Conservation (phyloP, 192 early-diverging fungal genomes). For the Coemansia sp. region DNA sequence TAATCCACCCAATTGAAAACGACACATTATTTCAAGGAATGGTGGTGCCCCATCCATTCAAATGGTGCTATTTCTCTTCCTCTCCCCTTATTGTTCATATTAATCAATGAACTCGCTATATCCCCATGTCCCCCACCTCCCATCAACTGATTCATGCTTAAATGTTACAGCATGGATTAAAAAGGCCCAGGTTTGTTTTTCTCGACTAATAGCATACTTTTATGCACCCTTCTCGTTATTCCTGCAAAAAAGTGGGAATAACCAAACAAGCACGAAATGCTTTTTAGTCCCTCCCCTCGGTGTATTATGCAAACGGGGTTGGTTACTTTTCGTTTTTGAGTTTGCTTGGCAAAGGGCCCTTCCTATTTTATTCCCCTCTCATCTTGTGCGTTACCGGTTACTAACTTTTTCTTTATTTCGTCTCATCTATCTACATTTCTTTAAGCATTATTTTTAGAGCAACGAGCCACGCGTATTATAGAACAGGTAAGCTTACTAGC, state of each 20-base stretch:
- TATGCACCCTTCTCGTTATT: not conserved
- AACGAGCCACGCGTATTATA: not conserved
- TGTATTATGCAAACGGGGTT: not conserved
- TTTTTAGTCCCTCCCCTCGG: not conserved
- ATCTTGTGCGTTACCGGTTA: slow-evolving; percentile 1
- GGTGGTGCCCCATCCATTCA: not conserved
- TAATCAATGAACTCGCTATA: not conserved
- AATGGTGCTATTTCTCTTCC: not conserved
- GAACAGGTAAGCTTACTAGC: slow-evolving; percentile 7
- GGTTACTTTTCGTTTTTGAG: not conserved
- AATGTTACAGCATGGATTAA: slow-evolving; percentile 1
- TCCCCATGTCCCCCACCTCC: not conserved
- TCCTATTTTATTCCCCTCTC: not conserved
- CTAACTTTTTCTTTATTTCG: slow-evolving; percentile 6
- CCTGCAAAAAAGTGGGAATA: not conserved
- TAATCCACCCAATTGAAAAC: not conserved
- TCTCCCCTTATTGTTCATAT: not conserved
- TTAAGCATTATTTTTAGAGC: not conserved
- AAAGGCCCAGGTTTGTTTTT: not conserved
- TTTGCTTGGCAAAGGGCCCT: not conserved
- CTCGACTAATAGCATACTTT: slow-evolving; percentile 4
- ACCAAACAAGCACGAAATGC: not conserved
- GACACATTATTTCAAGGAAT: not conserved
- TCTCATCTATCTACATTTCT: not conserved
- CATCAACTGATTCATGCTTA: not conserved